Conservation (phyloP, 2,329 filamentous ascomycete species). For the Neopestalotiopsis sp. region DNA sequence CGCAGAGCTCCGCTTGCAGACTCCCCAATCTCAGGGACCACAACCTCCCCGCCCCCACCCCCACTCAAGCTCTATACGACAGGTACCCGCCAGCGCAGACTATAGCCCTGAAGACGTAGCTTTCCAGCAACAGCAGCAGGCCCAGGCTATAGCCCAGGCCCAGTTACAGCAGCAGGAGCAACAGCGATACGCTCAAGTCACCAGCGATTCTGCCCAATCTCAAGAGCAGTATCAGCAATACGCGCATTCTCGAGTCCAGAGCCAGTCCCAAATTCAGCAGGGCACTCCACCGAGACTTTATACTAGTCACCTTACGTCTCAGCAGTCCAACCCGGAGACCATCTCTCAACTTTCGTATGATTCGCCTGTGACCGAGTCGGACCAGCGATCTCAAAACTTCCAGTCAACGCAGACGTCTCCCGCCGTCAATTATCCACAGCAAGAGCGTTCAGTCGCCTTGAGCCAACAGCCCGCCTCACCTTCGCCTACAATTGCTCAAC, state of each 20-base stretch:
- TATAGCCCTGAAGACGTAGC: slow-evolving; percentile 50
- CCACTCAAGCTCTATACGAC: slow-evolving; percentile 50
- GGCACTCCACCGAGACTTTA: slow-evolving; percentile 32
- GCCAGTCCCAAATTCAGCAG: slow-evolving; percentile 34
- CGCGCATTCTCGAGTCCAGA: slow-evolving; percentile 30
- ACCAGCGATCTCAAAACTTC: slow-evolving; percentile 45
- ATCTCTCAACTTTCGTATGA: slow-evolving; percentile 68
- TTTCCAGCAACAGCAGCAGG: slow-evolving; percentile 44
- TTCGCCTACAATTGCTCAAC: slow-evolving; percentile 32
- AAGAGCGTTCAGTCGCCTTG: slow-evolving; percentile 28
- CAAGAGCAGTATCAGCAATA: slow-evolving; percentile 42
- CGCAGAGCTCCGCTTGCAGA: slow-evolving; percentile 45
- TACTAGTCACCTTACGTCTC: slow-evolving; percentile 36
- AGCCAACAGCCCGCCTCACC: slow-evolving; percentile 28
- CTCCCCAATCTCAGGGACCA: slow-evolving; percentile 39
- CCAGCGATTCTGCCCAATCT: slow-evolving; percentile 44
- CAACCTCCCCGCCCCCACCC: slow-evolving; percentile 19
- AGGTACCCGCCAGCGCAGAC: slow-evolving; percentile 51
- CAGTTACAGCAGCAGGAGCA: slow-evolving; percentile 41
- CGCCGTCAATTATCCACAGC: slow-evolving; percentile 39
- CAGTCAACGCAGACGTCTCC: slow-evolving; percentile 51
- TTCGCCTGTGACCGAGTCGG: slow-evolving; percentile 57
- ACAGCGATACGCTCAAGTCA: slow-evolving; percentile 41
- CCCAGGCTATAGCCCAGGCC: slow-evolving; percentile 21
- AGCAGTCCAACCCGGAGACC: slow-evolving; percentile 61